phyloP scores from a whole-genome alignment of 495 filamentous ascomycete genomes.

The Penicillium antarcticum region DNA sequence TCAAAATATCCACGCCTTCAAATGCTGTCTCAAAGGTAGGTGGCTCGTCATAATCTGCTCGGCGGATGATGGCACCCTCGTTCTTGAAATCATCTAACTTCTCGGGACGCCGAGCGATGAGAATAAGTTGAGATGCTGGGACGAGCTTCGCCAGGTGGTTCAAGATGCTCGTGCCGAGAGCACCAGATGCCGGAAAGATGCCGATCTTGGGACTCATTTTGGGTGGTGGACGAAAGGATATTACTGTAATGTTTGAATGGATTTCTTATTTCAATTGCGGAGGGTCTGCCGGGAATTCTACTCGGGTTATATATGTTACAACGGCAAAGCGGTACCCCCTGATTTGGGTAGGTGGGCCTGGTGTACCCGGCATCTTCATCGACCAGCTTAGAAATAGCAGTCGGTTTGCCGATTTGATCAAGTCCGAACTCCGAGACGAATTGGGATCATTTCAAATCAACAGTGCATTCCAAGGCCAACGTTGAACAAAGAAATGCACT shows the following conservation, averaged over 20 bases:
- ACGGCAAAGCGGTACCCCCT: too few species aligned
- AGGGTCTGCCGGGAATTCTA: too few species aligned
- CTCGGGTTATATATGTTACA: too few species aligned
- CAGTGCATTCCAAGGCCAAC: too few species aligned
- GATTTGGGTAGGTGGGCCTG: too few species aligned
- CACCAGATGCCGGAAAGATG: constrained; percentile 52
- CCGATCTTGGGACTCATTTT: constrained; percentile 33
- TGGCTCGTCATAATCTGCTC: constrained; percentile 37
- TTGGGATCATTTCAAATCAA: too few species aligned
- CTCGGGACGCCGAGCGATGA: constrained; percentile 46
- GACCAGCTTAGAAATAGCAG: constrained; percentile 12
- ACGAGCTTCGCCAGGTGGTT: constrained; percentile 40
- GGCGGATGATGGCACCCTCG: constrained; percentile 29
- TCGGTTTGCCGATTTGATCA: neutral
- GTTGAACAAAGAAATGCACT: too few species aligned
- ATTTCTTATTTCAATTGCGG: too few species aligned
- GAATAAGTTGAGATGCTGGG: constrained; percentile 34
- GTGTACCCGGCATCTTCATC: too few species aligned
- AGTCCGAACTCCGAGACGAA: too few species aligned
- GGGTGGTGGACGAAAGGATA: neutral
- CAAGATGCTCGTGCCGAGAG: constrained; percentile 44
- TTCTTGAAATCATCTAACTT: constrained; percentile 23
- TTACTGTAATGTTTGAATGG: too few species aligned
- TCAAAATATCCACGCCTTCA: constrained; percentile 31
- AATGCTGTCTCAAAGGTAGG: constrained; percentile 31